Evolutionary conservation across 2,329 filamentous ascomycete genomes (phyloP).

Genomic region (Eutypa lata): DNA sequence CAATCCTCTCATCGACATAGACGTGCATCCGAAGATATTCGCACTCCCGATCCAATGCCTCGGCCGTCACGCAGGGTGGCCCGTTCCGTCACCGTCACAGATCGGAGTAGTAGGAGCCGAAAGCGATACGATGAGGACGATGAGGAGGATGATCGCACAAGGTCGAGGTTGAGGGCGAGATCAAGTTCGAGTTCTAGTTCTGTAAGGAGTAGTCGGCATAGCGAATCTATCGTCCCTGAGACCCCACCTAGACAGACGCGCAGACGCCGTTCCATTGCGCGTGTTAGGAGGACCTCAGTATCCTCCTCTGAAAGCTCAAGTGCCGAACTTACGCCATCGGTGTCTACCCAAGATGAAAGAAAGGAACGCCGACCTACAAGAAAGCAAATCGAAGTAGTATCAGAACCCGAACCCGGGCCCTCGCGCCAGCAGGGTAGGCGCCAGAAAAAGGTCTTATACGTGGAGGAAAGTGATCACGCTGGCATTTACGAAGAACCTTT

Average conservation of each 20-base stretch:
- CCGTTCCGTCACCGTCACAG: conserved; percentile 19
- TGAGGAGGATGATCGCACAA: conserved; percentile 19
- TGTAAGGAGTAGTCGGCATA: conserved; percentile 5
- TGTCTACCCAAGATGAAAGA: conserved; percentile 32
- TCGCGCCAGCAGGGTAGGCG: conserved; percentile 10
- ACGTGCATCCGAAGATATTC: conserved; percentile 23
- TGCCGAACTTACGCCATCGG: conserved; percentile 34
- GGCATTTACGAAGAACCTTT: conserved; percentile 10
- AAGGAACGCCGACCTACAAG: conserved; percentile 19
- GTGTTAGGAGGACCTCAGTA: conserved; percentile 32
- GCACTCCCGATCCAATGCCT: conserved; percentile 25
- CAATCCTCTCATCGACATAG: conserved; percentile 22
- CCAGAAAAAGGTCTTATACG: conserved; percentile 10
- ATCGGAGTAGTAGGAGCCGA: conserved; percentile 21
- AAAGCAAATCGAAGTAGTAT: conserved; percentile 14
- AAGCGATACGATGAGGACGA: conserved; percentile 19
- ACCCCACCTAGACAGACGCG: conserved; percentile 32
- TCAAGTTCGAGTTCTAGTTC: conserved; percentile 19
- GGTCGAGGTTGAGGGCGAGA: conserved; percentile 18
- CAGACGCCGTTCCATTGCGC: conserved; percentile 35
- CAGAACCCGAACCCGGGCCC: conserved; percentile 15
- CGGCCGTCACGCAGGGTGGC: conserved; percentile 22
- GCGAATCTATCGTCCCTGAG: conserved; percentile 11
- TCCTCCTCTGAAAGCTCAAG: conserved; percentile 37
- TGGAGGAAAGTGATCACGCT: conserved; percentile 10